Conservation (phyloP, 140 eudicot species). For the Erigeron philadelphicus region DNA sequence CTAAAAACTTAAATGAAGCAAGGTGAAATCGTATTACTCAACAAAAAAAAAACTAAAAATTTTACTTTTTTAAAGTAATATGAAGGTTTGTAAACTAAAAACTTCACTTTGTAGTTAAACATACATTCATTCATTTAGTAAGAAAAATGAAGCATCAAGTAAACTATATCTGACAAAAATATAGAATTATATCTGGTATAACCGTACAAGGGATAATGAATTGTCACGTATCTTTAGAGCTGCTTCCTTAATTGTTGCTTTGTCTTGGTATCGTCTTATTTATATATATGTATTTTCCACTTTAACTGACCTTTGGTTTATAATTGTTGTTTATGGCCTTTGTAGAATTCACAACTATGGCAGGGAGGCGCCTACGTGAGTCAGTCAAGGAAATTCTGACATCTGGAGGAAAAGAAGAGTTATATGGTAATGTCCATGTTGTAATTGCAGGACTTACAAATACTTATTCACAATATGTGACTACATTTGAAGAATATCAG, state of each 20-base stretch:
- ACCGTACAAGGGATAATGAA: neutral
- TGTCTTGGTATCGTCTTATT: neutral
- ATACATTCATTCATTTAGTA: neutral
- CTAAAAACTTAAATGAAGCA: no score
- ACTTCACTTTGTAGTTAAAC: neutral
- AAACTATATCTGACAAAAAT: neutral
- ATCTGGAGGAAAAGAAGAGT: constrained; percentile 17
- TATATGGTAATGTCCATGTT: constrained; percentile 26
- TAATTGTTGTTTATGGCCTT: neutral
- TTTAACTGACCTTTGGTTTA: neutral
- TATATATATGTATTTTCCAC: neutral
- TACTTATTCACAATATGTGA: constrained; percentile 53
- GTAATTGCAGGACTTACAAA: constrained; percentile 56
- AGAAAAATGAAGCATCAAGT: no score
- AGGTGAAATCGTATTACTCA: no score
- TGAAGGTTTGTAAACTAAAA: no score
- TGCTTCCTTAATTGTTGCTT: neutral
- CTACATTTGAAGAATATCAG: constrained; percentile 57
- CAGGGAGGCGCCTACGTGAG: constrained; percentile 61
- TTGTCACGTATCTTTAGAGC: neutral
- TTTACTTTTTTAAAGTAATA: no score
- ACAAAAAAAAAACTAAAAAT: no score
- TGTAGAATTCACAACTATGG: constrained; percentile 63
- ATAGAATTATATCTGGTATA: neutral
- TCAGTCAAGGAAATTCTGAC: constrained; percentile 41